Evolutionary conservation across 768 basidiomycete genomes (phyloP).

Genomic region (Peribolospora kevripleyi): DNA sequence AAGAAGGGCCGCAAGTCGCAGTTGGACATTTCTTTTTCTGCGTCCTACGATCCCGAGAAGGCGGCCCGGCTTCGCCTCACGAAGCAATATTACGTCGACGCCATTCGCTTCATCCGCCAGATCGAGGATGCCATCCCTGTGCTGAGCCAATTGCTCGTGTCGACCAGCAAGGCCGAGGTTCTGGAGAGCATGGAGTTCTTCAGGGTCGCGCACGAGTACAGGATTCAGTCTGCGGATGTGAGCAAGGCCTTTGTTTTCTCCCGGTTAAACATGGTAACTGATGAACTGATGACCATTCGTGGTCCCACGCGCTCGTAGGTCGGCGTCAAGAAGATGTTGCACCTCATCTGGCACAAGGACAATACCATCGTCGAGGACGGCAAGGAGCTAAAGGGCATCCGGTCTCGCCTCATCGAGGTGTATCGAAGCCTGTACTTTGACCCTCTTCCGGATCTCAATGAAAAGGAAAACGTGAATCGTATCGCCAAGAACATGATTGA

Average conservation of each 20-base stretch:
- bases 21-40: conserved; percentile 43
- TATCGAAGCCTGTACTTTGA: conserved; percentile 79
- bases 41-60: conserved; percentile 41
- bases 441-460: conserved; percentile 34
- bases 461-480: conserved; percentile 67
- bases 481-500: conserved; percentile 95
- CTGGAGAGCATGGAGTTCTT: conserved; percentile 46
- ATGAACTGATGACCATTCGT: no score
- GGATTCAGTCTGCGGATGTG: conserved; percentile 54
- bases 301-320: conserved; percentile 23
- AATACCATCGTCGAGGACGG: conserved; percentile 43
- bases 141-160: conserved; percentile 55
- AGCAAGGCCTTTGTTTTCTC: conserved; percentile 4
- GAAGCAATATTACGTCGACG: conserved; percentile 71
- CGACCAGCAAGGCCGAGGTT: conserved; percentile 30
- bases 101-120: conserved; percentile 50
- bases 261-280: background rate
- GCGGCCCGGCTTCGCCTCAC: conserved; percentile 40
- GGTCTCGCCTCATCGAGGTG: conserved; percentile 63
- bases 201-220: conserved; percentile 51
- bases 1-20: conserved; percentile 10
- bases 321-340: conserved; percentile 88
- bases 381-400: conserved; percentile 63
- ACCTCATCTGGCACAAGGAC: conserved; percentile 91
- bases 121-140: conserved; percentile 35